phyloP scores from a whole-genome alignment of 164 flowering plant genomes.

The Buxus sempervirens region DNA sequence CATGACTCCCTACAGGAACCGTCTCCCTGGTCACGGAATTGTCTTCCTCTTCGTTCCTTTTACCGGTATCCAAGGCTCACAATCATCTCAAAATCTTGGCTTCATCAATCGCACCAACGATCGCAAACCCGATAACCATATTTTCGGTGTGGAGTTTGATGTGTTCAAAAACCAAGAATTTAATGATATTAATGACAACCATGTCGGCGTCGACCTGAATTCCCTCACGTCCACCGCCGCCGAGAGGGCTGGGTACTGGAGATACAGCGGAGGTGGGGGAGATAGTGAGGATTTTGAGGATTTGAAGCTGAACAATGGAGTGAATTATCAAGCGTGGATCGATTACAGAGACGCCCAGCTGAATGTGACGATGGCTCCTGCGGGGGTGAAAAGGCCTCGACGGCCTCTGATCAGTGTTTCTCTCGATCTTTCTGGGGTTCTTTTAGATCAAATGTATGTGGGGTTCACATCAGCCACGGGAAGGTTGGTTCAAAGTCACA shows the following conservation, averaged over 20 bases:
- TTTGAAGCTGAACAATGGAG: conserved; percentile 27
- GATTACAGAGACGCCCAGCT: conserved; percentile 23
- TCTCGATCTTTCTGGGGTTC: conserved; percentile 28
- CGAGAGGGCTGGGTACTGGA: conserved; percentile 24
- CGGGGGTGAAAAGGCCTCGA: conserved; percentile 29
- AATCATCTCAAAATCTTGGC: conserved; percentile 30
- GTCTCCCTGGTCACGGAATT: conserved; percentile 33
- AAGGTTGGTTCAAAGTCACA: conserved; percentile 27
- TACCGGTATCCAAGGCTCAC: conserved; percentile 19
- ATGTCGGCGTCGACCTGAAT: conserved; percentile 36
- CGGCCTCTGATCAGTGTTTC: conserved; percentile 22
- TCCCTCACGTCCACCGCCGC: conserved; percentile 28
- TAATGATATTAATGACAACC: conserved; percentile 30
- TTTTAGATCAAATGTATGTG: conserved; percentile 40
- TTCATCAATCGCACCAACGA: conserved; percentile 31
- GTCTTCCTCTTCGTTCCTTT: conserved; percentile 32
- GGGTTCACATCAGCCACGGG: conserved; percentile 46
- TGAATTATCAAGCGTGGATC: conserved; percentile 45
- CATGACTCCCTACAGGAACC: conserved; percentile 15
- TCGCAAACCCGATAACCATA: conserved; percentile 26
- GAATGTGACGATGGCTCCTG: conserved; percentile 36
- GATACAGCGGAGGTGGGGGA: not conserved
- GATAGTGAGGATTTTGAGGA: conserved; percentile 11
- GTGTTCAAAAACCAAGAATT: conserved; percentile 33
- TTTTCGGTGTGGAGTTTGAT: conserved; percentile 37